Evolutionary conservation across 2,329 filamentous ascomycete genomes (phyloP), one percentile per base, ranked within the genome.

Genomic region (Cladosporium sp.): DNA sequence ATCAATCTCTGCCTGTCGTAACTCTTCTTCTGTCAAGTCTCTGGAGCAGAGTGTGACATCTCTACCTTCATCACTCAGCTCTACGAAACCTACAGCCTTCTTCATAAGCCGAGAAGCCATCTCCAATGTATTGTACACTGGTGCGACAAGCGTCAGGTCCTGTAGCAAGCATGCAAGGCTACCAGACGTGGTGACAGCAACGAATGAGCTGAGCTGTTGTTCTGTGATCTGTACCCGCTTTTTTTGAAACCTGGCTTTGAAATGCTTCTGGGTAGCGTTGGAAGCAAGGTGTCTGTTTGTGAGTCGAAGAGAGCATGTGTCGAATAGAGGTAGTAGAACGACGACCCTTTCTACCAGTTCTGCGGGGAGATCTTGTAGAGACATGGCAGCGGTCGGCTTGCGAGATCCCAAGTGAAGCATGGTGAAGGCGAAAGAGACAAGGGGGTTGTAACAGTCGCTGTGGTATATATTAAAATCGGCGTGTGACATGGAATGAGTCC

Each of bases 81-180:
- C 11, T 5, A 44, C 51, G 49, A 41, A 6, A 24, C 12, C n/a
- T 57, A n/a, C 15, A 15, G 7, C 15, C 38, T 41, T 57, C 21
- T 44, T 11, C 26, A 57, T 21, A 32, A 64, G 49, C 30, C 32
- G 49, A 57, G 49, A 30, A 15, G 61, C 12, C 14, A 64, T 38
- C 47, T 41, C 34, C 34, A 12, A 64, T 14, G 51, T 55, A 44
- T 64, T 57, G 34, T 55, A 44, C 21, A 64, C 61, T 47, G 32
- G 61, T 14, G 61, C 61, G 61, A 64, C 61, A 47, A 64, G 49
- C 21, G 61, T 64, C 21, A 64, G 38, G 24, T 64, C 34, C n/a
- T 57, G 61, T 1, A 64, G 32, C 32, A 57, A 32, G 26, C 49
- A 64, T 28, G 10, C 49, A 26, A 64, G 32, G 51, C 51, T 26